Evolutionary conservation across 192 early-diverging fungal genomes (phyloP).

Genomic region (Pilaira anomala): DNA sequence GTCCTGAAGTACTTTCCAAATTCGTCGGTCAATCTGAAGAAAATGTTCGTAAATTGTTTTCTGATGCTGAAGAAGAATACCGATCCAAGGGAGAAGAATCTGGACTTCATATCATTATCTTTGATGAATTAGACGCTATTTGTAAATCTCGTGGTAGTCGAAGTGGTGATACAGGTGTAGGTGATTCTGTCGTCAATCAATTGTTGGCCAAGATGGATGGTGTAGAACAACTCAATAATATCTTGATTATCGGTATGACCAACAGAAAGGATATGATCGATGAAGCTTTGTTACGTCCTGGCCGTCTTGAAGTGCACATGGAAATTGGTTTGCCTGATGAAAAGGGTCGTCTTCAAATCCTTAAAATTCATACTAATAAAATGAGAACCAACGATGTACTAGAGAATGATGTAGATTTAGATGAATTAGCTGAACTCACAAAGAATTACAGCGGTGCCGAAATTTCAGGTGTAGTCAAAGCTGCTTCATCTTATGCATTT

Average conservation of each 20-base stretch:
- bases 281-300: slow-evolving; percentile 94
- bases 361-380: slow-evolving; percentile 91
- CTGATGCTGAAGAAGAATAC: slow-evolving; percentile 92
- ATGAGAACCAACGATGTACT: slow-evolving; percentile 80
- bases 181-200: slow-evolving; percentile 97
- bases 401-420: slow-evolving; percentile 75
- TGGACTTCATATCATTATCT: slow-evolving; percentile 94
- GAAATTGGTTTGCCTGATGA: slow-evolving; percentile 95
- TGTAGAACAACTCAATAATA: slow-evolving; percentile 98
- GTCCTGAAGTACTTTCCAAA: slow-evolving; percentile 94
- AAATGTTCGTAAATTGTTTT: slow-evolving; percentile 96
- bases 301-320: slow-evolving; percentile 95
- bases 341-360: slow-evolving; percentile 85
- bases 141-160: slow-evolving; percentile 95
- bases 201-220: slow-evolving; percentile 98
- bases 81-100: slow-evolving; percentile 88
- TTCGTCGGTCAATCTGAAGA: slow-evolving; percentile 96
- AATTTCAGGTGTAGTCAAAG: slow-evolving; percentile 89
- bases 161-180: slow-evolving; percentile 91
- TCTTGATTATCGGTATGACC: slow-evolving; percentile 98
- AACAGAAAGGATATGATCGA: slow-evolving; percentile 98
- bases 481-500: slow-evolving; percentile 93
- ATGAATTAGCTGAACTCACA: slow-evolving; percentile 80
- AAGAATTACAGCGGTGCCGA: slow-evolving; percentile 99
- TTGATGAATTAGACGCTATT: slow-evolving; percentile 98